These are phyloP conservation scores for Globisporangium cylindrosporum DNA, from an alignment of 352 stramenopile genomes.

Conservation along the genomic window DNA sequence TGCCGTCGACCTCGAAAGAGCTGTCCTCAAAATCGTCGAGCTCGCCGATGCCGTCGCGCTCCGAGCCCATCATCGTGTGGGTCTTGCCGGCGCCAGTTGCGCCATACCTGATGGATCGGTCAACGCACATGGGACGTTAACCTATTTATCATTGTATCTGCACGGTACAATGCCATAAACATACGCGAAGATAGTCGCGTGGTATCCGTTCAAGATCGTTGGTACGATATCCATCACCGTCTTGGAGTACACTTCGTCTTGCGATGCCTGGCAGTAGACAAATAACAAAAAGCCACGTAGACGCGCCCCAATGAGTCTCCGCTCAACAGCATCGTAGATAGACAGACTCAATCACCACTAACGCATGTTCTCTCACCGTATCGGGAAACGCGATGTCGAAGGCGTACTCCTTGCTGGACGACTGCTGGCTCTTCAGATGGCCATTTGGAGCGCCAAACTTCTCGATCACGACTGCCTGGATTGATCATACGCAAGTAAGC, in stretches of 20 bases:
- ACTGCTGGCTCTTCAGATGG: constrained; percentile 55
- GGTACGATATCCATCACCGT: constrained; percentile 61
- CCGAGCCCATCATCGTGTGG: constrained; percentile 70
- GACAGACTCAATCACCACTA: background rate
- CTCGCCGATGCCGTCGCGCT: constrained; percentile 51
- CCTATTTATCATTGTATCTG: background rate
- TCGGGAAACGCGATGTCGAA: constrained; percentile 59
- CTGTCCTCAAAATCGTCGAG: constrained; percentile 43
- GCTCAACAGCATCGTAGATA: no score
- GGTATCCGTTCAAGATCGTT: constrained; percentile 72
- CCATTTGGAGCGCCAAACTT: constrained; percentile 45
- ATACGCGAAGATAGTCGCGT: constrained; percentile 81
- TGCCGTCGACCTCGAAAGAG: constrained; percentile 56
- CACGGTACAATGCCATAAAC: background rate
- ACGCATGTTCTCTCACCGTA: constrained; percentile 14
- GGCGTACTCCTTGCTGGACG: constrained; percentile 52
- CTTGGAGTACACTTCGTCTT: constrained; percentile 57
- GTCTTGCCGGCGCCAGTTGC: constrained; percentile 66
- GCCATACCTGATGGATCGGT: constrained; percentile 31
- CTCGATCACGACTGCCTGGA: constrained; percentile 58
- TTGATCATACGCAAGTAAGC: background rate
- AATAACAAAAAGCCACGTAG: background rate
- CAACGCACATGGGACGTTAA: background rate
- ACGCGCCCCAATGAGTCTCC: background rate
- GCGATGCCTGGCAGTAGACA: constrained; percentile 19